These are phyloP conservation scores for Aspergillus japonicus DNA, from an alignment of 2,329 filamentous ascomycete species.

Conservation along the genomic window DNA sequence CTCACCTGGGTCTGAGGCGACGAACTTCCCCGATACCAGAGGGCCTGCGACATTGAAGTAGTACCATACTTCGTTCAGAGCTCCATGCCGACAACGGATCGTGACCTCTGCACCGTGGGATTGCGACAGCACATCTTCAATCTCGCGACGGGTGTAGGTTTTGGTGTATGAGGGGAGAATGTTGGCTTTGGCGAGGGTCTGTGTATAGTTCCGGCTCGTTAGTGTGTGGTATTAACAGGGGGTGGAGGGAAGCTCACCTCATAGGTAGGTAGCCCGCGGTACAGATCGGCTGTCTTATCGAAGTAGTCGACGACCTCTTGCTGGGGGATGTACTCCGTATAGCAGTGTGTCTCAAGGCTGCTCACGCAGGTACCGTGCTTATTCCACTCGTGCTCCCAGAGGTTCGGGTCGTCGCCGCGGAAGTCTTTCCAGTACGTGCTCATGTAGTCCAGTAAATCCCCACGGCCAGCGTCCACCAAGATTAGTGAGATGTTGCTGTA, in stretches of 20 bases:
- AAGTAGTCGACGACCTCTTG: conserved; percentile 71
- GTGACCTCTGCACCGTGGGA: conserved; percentile 57
- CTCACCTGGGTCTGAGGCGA: conserved; percentile 37
- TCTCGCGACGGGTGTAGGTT: conserved; percentile 60
- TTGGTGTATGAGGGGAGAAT: conserved; percentile 53
- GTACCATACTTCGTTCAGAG: conserved; percentile 59
- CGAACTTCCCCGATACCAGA: conserved; percentile 37
- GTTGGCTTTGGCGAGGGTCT: conserved; percentile 61
- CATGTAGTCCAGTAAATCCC: conserved; percentile 65
- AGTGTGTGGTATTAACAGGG: neutral
- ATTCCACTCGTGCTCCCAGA: conserved; percentile 74
- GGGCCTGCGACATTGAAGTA: conserved; percentile 61
- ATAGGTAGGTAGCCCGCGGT: conserved; percentile 66
- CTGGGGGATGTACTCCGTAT: conserved; percentile 57
- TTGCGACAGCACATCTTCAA: conserved; percentile 57
- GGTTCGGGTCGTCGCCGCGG: conserved; percentile 59
- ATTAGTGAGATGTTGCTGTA: conserved; percentile 67
- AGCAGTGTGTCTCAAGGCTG: conserved; percentile 67
- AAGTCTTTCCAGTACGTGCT: conserved; percentile 70
- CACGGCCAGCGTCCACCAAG: conserved; percentile 54
- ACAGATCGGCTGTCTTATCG: conserved; percentile 63
- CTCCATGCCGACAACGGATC: conserved; percentile 54
- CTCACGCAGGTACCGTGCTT: conserved; percentile 76
- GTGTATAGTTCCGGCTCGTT: neutral
- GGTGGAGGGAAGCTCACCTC: conserved; percentile 38